Evolutionary conservation across 1,284 basidiomycete genomes (phyloP).

Genomic region (Pseudozyma hubeiensis): DNA sequence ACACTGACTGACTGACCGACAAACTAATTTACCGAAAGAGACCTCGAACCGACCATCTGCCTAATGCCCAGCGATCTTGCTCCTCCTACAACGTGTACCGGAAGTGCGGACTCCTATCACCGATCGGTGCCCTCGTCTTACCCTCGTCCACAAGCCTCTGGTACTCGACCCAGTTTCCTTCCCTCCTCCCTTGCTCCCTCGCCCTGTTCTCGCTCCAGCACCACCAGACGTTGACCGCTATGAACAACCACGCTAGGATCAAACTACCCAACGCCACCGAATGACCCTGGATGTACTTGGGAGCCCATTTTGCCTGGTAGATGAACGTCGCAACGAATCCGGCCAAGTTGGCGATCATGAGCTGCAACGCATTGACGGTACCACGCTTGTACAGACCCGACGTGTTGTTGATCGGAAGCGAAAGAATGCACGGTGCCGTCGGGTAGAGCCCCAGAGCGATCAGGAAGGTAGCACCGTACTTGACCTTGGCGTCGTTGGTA

Average conservation of each 20-base stretch:
- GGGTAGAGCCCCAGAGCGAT: constrained; percentile 66
- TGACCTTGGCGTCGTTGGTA: constrained; percentile 44
- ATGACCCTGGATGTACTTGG: constrained; percentile 61
- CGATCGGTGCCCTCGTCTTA: constrained; percentile 56
- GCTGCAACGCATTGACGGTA: constrained; percentile 67
- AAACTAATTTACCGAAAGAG: too few species aligned
- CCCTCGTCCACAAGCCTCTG: constrained; percentile 43
- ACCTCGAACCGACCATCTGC: background rate
- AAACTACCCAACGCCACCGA: constrained; percentile 66
- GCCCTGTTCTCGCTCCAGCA: constrained; percentile 55
- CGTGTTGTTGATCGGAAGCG: constrained; percentile 61
- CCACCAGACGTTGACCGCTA: constrained; percentile 54
- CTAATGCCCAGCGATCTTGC: background rate
- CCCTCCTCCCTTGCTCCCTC: constrained; percentile 46
- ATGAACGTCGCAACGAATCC: constrained; percentile 68
- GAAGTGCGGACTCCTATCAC: constrained; percentile 52
- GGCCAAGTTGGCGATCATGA: constrained; percentile 67
- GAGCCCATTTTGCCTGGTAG: constrained; percentile 59
- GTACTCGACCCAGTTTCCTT: constrained; percentile 48
- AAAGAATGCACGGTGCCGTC: constrained; percentile 58
- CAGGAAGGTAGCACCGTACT: constrained; percentile 65
- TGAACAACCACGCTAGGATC: constrained; percentile 59
- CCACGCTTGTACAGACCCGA: constrained; percentile 64
- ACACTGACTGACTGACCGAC: too few species aligned
- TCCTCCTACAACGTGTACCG: constrained; percentile 36